A percentile compares a stretch with the other conserved stretches of the same genome.
Evolutionary conservation across 192 early-diverging fungal species (phyloP).

Genomic region (Powellomyces hirtus): DNA sequence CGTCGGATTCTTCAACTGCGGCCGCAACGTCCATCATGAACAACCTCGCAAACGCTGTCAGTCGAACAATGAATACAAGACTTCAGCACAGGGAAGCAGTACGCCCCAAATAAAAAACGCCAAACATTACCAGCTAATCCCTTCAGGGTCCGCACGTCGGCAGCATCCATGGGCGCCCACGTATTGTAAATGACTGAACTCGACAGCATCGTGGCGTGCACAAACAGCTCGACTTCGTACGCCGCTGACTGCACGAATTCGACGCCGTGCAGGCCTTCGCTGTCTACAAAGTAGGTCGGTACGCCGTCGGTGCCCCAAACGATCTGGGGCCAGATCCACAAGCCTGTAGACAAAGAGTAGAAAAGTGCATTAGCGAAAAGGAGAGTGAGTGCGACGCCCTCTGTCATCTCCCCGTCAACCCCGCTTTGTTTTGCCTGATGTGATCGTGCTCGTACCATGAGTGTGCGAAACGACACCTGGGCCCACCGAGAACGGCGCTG

Average conservation of each 20-base stretch:
- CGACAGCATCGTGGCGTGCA: conserved; percentile 18
- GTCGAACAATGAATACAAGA: too few relatives aligned
- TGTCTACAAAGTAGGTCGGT: conserved; percentile 22
- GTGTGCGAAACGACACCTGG: conserved; percentile 17
- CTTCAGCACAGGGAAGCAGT: too few relatives aligned
- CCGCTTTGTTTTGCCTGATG: not conserved
- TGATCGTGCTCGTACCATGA: conserved; percentile 12
- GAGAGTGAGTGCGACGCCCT: too few relatives aligned
- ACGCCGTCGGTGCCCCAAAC: not conserved
- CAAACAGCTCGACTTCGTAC: conserved; percentile 28
- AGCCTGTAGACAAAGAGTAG: not conserved
- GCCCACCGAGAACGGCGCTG: conserved; percentile 20
- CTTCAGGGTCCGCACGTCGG: conserved; percentile 17
- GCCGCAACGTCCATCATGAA: conserved; percentile 28
- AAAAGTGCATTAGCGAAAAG: too few relatives aligned
- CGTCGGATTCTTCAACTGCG: not conserved
- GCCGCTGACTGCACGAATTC: conserved; percentile 24
- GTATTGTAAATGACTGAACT: conserved; percentile 27
- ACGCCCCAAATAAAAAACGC: too few relatives aligned
- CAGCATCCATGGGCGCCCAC: conserved; percentile 25
- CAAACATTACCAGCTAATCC: conserved; percentile 7
- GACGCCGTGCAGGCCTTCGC: conserved; percentile 28
- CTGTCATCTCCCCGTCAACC: not conserved
- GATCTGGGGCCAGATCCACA: conserved; percentile 25
- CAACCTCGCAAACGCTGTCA: conserved; percentile 26